Evolutionary conservation across 2,329 filamentous ascomycete species (phyloP), one percentile per base, ranked within the genome.

Genomic region (Saccharata proteae): DNA sequence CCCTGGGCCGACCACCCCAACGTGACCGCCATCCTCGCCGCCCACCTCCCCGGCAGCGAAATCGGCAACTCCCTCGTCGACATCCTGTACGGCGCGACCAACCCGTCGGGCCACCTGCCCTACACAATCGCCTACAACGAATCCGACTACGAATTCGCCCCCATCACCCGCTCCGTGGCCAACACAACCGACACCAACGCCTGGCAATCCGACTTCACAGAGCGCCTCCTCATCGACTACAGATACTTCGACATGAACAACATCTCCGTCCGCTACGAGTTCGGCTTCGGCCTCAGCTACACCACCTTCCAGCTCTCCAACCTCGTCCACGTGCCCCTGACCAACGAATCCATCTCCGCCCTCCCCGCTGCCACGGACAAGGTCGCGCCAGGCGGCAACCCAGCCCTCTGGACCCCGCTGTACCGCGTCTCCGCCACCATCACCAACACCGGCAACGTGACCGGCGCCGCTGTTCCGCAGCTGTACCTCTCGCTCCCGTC

Each of bases 221-320:
- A 93, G 48, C 83, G 83, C 0, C 58, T 93, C 0, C 86, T 86
- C 48, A 76, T 92, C 42, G 88, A 94, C 60, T 93, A 94, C 58
- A 77, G 85, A 9, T 72, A 86, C 54, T 86, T 94, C 43, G 85
- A 93, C 61, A 81, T 79, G 49, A 56, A 77, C 33, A 63, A 67
- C 35, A 77, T 90, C 37, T 64, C 65, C 4, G 86, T 86, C 1
- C 77, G 80, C 1, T 94, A 77, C 49, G 80, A 83, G 27, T 94
- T 94, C 44, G 86, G 88, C 0, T 86, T 76, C 38, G 88, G 86
- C 0, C 67, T 94, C 2, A 82, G 77, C 31, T 93, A 90, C 59
- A 85, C 83, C 0, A 68, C 58, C 1, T 92, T 88, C 51, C 58
- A 69, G 9, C 67, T 83, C 35, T 65, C 69, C 18, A 44, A 72